Evolutionary conservation across 352 stramenopile genomes (phyloP).

Genomic region (Phytophthora podocarpi): DNA sequence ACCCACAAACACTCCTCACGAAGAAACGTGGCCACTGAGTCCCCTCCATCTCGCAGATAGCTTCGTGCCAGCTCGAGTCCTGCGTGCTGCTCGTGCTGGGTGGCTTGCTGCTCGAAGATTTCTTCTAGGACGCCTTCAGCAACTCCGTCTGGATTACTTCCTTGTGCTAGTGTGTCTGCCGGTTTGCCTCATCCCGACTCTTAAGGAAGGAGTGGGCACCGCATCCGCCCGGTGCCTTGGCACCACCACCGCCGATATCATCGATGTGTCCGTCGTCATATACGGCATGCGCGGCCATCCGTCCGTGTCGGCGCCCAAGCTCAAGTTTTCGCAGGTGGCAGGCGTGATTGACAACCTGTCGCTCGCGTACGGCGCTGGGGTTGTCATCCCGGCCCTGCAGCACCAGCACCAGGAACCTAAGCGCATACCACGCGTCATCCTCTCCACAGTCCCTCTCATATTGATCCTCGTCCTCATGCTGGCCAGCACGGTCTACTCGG

Average conservation of each 20-base stretch:
- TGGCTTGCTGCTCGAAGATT: constrained; percentile 15
- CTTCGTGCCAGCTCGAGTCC: constrained; percentile 54
- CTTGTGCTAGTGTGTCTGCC: constrained; percentile 55
- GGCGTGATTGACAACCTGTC: constrained; percentile 63
- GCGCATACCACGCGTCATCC: constrained; percentile 61
- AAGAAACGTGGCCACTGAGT: constrained; percentile 62
- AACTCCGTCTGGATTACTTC: constrained; percentile 57
- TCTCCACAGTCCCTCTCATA: constrained; percentile 55
- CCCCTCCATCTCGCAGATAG: constrained; percentile 50
- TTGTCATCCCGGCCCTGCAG: constrained; percentile 62
- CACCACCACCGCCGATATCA: constrained; percentile 57
- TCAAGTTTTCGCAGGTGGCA: constrained; percentile 53
- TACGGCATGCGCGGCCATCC: constrained; percentile 59
- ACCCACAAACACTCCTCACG: too few species aligned
- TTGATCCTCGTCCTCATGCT: constrained; percentile 59
- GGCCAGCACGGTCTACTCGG: constrained; percentile 52
- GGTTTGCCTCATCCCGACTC: constrained; percentile 57
- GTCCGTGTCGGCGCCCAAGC: constrained; percentile 38
- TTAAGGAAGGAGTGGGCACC: constrained; percentile 58
- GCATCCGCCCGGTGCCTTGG: constrained; percentile 58
- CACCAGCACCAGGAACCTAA: constrained; percentile 59
- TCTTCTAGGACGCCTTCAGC: constrained; percentile 30
- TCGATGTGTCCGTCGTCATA: constrained; percentile 51
- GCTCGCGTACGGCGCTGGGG: constrained; percentile 56
- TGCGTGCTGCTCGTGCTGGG: constrained; percentile 30